Percentiles rank a stretch among this genome's conserved stretches.
Conservation (phyloP, 805 yeast species). For the Schizosaccharomyces octosporus region DNA sequence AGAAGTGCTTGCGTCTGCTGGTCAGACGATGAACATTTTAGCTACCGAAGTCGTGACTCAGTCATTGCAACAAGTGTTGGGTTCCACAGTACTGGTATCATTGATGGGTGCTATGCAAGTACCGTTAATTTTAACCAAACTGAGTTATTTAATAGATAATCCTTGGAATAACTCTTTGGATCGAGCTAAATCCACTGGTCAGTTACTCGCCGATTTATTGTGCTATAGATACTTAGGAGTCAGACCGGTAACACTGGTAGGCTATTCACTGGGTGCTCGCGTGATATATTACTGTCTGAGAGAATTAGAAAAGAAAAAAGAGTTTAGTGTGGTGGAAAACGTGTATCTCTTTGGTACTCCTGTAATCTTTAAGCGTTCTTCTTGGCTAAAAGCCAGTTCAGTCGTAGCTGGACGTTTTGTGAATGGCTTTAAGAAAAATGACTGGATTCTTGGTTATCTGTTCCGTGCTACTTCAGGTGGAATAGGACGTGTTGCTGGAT, state of each 20-base stretch:
- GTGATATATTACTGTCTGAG: conserved; percentile 6
- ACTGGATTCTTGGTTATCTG: conserved; percentile 6
- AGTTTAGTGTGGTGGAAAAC: conserved; percentile 7
- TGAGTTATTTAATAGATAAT: conserved; percentile 6
- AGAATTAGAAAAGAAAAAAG: conserved; percentile 5
- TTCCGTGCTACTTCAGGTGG: conserved; percentile 5
- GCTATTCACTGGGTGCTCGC: conserved; percentile 9
- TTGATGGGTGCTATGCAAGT: conserved; percentile 14
- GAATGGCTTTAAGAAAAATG: conserved; percentile 5
- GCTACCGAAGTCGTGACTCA: conserved; percentile 86
- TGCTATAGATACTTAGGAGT: conserved; percentile 4
- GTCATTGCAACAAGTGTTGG: conserved; percentile 82
- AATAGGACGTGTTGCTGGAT: conserved; percentile 8
- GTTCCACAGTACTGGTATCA: conserved; percentile 15
- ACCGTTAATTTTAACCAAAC: conserved; percentile 5
- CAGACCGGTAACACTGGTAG: conserved; percentile 7
- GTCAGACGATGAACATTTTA: conserved; percentile 79
- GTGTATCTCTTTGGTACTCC: conserved; percentile 7
- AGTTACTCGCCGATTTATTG: conserved; percentile 7
- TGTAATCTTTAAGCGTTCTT: not conserved
- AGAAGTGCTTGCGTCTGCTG: conserved; percentile 83
- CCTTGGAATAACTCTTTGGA: conserved; percentile 7
- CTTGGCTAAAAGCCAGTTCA: conserved; percentile 5
- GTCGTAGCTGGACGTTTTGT: conserved; percentile 8
- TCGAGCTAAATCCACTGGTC: conserved; percentile 6